phyloP scores from a whole-genome alignment of 345 rosid genomes.

The Gossypium sturtianum region DNA sequence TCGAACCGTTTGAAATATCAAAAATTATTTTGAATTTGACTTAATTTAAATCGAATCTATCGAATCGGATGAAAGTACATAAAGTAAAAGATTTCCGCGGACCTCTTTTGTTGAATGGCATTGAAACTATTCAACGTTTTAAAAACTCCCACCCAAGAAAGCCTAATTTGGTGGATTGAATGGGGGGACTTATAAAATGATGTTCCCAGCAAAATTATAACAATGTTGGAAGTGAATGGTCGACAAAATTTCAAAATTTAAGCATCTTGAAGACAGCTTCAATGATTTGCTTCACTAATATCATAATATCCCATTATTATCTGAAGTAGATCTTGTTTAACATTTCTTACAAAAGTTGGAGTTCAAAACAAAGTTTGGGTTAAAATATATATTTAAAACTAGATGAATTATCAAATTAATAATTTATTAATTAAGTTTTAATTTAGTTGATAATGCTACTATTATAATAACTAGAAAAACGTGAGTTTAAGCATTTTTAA shows the following conservation, averaged over 20 bases:
- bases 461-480: too few species aligned
- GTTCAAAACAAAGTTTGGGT: neutral
- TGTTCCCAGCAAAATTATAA: neutral
- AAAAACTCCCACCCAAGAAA: neutral
- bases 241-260: neutral
- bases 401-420: too few species aligned
- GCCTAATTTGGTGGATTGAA: slow-evolving; percentile 1
- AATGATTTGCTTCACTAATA: neutral
- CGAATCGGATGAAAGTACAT: neutral
- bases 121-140: neutral
- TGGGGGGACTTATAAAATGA: neutral
- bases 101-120: neutral
- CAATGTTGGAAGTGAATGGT: neutral
- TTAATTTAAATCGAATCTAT: neutral
- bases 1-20: too few species aligned
- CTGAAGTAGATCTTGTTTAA: neutral
- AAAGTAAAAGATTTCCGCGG: neutral
- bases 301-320: neutral
- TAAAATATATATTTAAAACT: too few species aligned
- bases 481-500: too few species aligned
- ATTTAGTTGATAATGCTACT: too few species aligned
- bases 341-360: neutral
- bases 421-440: too few species aligned
- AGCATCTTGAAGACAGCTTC: neutral
- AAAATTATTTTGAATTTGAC: neutral